phyloP scores from a whole-genome alignment of 306 rosid genomes.

The Rosa persica region DNA sequence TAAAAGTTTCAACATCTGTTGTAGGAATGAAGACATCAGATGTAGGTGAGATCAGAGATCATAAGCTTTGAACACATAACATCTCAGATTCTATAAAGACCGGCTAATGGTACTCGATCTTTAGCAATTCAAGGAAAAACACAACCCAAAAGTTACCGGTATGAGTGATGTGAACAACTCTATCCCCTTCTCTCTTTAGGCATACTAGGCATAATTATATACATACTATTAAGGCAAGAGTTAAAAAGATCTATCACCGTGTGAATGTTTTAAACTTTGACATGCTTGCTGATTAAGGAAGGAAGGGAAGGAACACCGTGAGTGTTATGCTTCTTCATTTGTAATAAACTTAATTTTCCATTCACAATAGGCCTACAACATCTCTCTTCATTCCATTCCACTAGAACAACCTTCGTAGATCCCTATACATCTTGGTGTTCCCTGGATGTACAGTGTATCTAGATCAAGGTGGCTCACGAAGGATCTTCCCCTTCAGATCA shows the following conservation, averaged over 20 bases:
- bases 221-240: neutral
- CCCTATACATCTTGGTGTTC: too few species aligned
- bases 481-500: too few species aligned
- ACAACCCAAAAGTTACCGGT: neutral
- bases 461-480: too few species aligned
- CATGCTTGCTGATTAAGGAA: conserved; percentile 29
- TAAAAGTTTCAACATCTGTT: neutral
- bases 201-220: too few species aligned
- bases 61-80: neutral
- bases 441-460: too few species aligned
- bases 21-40: neutral
- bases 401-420: too few species aligned
- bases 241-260: conserved; percentile 37
- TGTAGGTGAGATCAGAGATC: neutral
- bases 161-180: neutral
- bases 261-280: conserved; percentile 21
- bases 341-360: conserved; percentile 56
- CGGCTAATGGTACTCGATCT: too few species aligned
- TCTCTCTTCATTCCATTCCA: too few species aligned
- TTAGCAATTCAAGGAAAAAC: too few species aligned
- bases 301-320: too few species aligned
- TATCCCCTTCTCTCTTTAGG: neutral
- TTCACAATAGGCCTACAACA: too few species aligned
- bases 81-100: too few species aligned
- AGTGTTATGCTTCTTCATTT: conserved; percentile 52